A percentile compares a stretch with the other conserved stretches of the same genome.
Conservation (phyloP, 108 stramenopile species). For the Pseudonitzschia delicatissima region DNA sequence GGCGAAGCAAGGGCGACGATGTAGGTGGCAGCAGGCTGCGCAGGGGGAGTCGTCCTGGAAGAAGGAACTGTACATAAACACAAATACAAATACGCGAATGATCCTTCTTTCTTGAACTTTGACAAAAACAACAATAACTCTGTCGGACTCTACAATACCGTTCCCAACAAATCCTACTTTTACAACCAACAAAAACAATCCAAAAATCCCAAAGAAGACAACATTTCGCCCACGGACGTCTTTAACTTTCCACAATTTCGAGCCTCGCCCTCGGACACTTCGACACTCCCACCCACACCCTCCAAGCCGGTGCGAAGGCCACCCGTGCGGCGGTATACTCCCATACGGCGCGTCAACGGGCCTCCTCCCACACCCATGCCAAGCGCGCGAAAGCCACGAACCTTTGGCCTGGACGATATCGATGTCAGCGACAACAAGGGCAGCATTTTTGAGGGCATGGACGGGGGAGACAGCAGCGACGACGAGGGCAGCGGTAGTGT, state of each 20-base stretch:
- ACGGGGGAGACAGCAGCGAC: constrained; percentile 14
- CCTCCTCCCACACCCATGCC: constrained; percentile 38
- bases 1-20: constrained; percentile 37
- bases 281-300: constrained; percentile 26
- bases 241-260: constrained; percentile 33
- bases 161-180: background rate
- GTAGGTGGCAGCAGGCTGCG: constrained; percentile 29
- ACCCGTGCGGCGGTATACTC: constrained; percentile 23
- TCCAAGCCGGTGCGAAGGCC: constrained; percentile 26
- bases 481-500: constrained; percentile 2
- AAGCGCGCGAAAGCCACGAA: background rate
- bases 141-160: background rate
- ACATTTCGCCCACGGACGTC: constrained; percentile 59
- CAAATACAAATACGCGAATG: background rate
- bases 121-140: constrained; percentile 5
- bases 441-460: constrained; percentile 11
- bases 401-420: constrained; percentile 1
- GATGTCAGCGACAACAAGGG: background rate
- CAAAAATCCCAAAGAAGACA: constrained; percentile 9
- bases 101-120: too few relatives aligned
- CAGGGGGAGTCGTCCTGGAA: constrained; percentile 14
- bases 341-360: constrained; percentile 17
- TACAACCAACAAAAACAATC: constrained; percentile 3
- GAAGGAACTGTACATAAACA: constrained; percentile 12
- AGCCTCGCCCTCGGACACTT: constrained; percentile 8